Evolutionary conservation across 129 eudicot genomes (phyloP).

Genomic region (Pseudognaphalium luteoalbum): DNA sequence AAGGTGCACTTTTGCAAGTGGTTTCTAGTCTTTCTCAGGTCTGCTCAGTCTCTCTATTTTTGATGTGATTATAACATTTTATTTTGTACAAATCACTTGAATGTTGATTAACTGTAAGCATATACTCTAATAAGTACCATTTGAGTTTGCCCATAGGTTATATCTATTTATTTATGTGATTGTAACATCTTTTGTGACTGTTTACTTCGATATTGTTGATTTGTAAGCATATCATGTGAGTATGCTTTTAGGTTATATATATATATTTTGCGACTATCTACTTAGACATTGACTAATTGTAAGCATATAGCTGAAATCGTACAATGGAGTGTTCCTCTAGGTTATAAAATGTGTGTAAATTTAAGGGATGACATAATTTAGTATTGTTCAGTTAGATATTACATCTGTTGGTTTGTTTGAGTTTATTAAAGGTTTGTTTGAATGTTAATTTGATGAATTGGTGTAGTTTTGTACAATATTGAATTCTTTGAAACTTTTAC

Average conservation of each 20-base stretch:
- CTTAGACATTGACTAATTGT: no score
- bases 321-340: no score
- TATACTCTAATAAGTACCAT: background rate
- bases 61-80: background rate
- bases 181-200: background rate
- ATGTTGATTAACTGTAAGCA: background rate
- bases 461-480: no score
- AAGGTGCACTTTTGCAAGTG: constrained; percentile 45
- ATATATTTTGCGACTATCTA: no score
- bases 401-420: no score
- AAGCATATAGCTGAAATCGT: no score
- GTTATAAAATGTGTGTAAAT: no score
- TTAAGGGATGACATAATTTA: no score
- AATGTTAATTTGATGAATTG: no score
- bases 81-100: background rate
- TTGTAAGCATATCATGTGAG: background rate
- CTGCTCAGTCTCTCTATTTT: background rate
- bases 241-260: background rate
- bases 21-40: constrained; percentile 47
- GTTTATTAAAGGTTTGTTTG: no score
- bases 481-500: no score
- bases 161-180: background rate
- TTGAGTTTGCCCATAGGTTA: background rate
- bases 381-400: no score
- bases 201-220: background rate